Percentiles rank a stretch among this genome's conserved stretches.
Evolutionary conservation across 495 filamentous ascomycete genomes (phyloP).

Genomic region (Cenococcum geophilum): DNA sequence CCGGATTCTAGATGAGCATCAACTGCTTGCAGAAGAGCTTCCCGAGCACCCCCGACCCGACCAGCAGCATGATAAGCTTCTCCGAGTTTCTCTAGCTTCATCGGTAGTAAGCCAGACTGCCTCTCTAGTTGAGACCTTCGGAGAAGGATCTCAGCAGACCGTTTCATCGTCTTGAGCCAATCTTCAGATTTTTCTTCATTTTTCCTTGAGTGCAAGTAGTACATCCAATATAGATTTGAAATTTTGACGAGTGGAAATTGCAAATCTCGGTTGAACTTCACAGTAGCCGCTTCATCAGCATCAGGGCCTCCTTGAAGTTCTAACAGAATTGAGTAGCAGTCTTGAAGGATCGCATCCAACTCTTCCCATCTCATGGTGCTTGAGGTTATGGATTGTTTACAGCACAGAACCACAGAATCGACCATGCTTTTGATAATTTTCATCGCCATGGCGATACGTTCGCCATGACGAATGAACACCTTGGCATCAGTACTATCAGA

Average conservation of each 20-base stretch:
- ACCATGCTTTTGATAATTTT: slow-evolving; percentile 42
- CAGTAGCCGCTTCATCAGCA: slow-evolving; percentile 24
- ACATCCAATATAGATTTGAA: slow-evolving; percentile 73
- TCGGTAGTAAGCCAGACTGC: slow-evolving; percentile 44
- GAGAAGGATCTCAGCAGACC: slow-evolving; percentile 46
- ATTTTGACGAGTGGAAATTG: slow-evolving; percentile 49
- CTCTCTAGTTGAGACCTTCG: slow-evolving; percentile 41
- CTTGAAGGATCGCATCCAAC: slow-evolving; percentile 50
- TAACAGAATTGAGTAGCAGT: slow-evolving; percentile 45
- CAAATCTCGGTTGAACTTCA: not conserved
- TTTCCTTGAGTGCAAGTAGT: slow-evolving; percentile 50
- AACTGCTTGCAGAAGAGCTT: slow-evolving; percentile 43
- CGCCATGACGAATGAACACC: slow-evolving; percentile 1
- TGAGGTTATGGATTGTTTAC: slow-evolving; percentile 43
- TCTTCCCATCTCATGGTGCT: slow-evolving; percentile 43
- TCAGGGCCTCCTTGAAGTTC: slow-evolving; percentile 43
- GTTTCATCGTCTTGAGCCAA: slow-evolving; percentile 43
- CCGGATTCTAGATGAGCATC: slow-evolving; percentile 45
- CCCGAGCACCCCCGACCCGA: slow-evolving; percentile 39
- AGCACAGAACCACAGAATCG: slow-evolving; percentile 51
- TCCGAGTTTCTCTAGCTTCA: slow-evolving; percentile 52
- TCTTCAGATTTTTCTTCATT: slow-evolving; percentile 34
- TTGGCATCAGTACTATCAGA: slow-evolving; percentile 7
- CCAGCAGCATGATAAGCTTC: slow-evolving; percentile 43
- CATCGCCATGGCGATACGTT: slow-evolving; percentile 7